Percentiles rank a stretch among this genome's conserved stretches.
phyloP scores from a whole-genome alignment of 768 basidiomycete genomes.

The Saitozyma podzolica region DNA sequence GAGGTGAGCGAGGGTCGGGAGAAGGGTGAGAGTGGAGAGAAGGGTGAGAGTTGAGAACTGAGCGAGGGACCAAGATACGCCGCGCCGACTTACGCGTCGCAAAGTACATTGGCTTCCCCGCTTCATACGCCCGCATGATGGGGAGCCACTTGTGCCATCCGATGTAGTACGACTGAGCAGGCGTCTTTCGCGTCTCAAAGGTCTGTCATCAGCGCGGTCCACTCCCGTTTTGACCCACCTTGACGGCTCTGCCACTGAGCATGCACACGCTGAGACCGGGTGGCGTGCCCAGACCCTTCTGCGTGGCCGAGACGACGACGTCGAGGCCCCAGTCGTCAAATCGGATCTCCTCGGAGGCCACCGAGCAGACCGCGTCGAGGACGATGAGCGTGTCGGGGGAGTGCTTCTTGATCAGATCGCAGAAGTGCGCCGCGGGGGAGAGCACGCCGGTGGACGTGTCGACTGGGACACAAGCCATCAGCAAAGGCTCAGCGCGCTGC shows the following conservation, averaged over 20 bases:
- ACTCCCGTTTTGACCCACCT: conserved; percentile 53
- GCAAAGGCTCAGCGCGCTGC: background rate
- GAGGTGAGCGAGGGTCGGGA: conserved; percentile 55
- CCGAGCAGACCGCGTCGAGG: conserved; percentile 93
- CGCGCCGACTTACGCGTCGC: conserved; percentile 64
- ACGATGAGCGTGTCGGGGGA: conserved; percentile 85
- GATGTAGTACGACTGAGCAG: conserved; percentile 77
- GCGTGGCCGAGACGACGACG: conserved; percentile 61
- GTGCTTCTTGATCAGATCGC: conserved; percentile 67
- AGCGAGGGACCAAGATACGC: too few relatives aligned
- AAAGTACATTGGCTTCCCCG: conserved; percentile 79
- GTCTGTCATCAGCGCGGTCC: conserved; percentile 54
- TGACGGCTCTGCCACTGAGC: conserved; percentile 75
- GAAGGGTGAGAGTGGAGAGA: conserved; percentile 54
- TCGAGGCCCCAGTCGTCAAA: conserved; percentile 94
- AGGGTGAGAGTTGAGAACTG: too few relatives aligned
- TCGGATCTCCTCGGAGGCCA: conserved; percentile 90
- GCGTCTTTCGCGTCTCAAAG: conserved; percentile 64
- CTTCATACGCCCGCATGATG: conserved; percentile 91
- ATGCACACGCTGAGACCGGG: conserved; percentile 87
- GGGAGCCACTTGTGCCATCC: conserved; percentile 87
- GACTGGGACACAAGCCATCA: conserved; percentile 25
- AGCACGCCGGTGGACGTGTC: conserved; percentile 67
- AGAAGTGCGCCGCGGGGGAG: conserved; percentile 75
- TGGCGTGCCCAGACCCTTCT: conserved; percentile 77